Percentiles rank a stretch among this genome's conserved stretches.
Evolutionary conservation across 345 rosid species (phyloP).

Genomic region (Citrus medica): DNA sequence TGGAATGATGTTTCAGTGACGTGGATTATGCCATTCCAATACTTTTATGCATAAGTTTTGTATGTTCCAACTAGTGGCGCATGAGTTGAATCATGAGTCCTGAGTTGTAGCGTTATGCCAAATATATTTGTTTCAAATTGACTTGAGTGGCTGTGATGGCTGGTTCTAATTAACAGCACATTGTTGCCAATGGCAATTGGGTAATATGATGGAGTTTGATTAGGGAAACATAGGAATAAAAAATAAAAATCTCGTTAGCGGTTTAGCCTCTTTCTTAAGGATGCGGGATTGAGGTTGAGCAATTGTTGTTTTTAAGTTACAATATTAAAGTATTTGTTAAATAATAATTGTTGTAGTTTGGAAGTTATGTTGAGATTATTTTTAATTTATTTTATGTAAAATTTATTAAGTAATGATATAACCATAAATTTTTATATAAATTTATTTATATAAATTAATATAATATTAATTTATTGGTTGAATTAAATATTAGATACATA

Average conservation of each 20-base stretch:
- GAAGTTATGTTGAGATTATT: fast-evolving
- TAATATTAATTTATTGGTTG: too few relatives aligned
- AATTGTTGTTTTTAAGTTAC: too few relatives aligned
- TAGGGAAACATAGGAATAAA: too few relatives aligned
- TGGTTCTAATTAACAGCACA: not conserved
- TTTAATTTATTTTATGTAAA: too few relatives aligned
- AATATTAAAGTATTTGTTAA: too few relatives aligned
- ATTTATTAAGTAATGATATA: too few relatives aligned
- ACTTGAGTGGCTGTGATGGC: not conserved
- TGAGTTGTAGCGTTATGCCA: not conserved
- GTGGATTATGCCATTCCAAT: not conserved
- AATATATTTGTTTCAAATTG: not conserved
- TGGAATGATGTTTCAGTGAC: not conserved
- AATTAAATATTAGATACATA: too few relatives aligned
- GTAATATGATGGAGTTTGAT: not conserved
- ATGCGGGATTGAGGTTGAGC: too few relatives aligned
- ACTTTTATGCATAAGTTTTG: not conserved
- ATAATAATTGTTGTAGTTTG: too few relatives aligned
- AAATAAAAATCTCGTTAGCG: too few relatives aligned
- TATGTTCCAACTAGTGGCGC: not conserved
- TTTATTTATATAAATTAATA: fast-evolving
- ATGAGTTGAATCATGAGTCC: not conserved
- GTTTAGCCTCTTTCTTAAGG: too few relatives aligned
- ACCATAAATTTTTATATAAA: fast-evolving
- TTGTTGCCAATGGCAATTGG: not conserved